Conservation (phyloP, 345 rosid genomes). For the Bruguiera parviflora region DNA sequence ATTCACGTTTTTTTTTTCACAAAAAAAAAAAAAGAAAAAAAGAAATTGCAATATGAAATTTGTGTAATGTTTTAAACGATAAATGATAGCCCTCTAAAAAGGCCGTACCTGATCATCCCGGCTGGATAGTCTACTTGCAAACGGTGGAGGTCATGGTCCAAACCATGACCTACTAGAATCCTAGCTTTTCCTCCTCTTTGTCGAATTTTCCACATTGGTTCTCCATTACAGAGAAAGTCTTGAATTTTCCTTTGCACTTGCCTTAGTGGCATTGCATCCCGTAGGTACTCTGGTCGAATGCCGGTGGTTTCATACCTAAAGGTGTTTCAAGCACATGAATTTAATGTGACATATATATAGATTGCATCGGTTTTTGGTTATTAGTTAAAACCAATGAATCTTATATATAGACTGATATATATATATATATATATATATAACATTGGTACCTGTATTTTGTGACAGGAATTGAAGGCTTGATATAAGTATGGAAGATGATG, state of each 20-base stretch:
- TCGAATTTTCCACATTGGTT: constrained; percentile 87
- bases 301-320: constrained; percentile 77
- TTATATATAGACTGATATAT: background rate
- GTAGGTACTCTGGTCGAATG: constrained; percentile 62
- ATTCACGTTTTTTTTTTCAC: too few species aligned
- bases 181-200: constrained; percentile 69
- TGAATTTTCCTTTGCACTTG: constrained; percentile 76
- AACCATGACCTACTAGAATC: constrained; percentile 90
- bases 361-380: background rate
- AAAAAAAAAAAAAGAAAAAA: too few species aligned
- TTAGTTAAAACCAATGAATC: background rate
- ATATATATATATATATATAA: background rate
- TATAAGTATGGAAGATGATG: constrained; percentile 66
- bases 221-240: constrained; percentile 84
- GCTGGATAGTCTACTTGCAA: constrained; percentile 80
- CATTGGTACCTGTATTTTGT: constrained; percentile 61
- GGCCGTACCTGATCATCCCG: constrained; percentile 60
- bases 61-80: too few species aligned
- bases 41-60: too few species aligned
- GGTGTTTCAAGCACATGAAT: background rate
- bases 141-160: constrained; percentile 72
- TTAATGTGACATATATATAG: background rate
- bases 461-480: constrained; percentile 67
- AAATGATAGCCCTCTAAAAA: background rate
- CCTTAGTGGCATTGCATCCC: constrained; percentile 68